Evolutionary conservation across 169 alveolate genomes (phyloP), one percentile per base, ranked within the genome.

Genomic region (Eimeria praecox): DNA sequence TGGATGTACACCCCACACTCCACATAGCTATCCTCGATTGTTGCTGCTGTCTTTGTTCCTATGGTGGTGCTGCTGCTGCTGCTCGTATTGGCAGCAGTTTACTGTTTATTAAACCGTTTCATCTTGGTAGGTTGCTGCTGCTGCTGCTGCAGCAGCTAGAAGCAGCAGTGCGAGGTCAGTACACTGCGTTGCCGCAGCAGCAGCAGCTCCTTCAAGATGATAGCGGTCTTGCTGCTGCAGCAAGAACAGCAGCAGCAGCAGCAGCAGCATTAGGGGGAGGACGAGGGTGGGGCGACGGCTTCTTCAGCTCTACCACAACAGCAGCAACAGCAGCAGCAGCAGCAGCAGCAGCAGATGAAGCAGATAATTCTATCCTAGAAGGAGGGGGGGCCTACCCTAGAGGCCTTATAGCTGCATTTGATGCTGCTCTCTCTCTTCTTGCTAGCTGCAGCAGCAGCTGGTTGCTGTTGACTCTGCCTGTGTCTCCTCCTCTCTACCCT

Each of bases 141-240:
- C 85, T 78, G 92, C 92, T 92, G 90, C 77, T 78, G 75, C 82
- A 80, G 38, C 95, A 92, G 75, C 73, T 92, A 64, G 95, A 92
- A 49, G 95, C 95, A 8, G 90, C 95, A 3, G 71, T 80, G 54
- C 44, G 92, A 35, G 95, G 95, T 6, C 95, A 92, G 92, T 92
- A 92, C 52, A 86, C 91, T 1, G 95, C 95, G 42, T 40, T 92
- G 75, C 95, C 95, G 73, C 95, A 77, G 87, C 86, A 92, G 82
- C 83, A 66, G 87, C 92, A 77, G 71, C 40, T 80, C 18, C 46
- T 71, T 10, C 49, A 27, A 24, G 82, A 54, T n/a, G 91, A 80
- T 3, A 54, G 77, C n/a, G 33, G 27, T 0, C 14, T 54, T 54
- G 87, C 46, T 33, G 46, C 87, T 27, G 77, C 80, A 44, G 92